Percentiles rank a stretch among this genome's conserved stretches.
phyloP scores from a whole-genome alignment of 2,329 filamentous ascomycete species.

The Botrytis cinerea region DNA sequence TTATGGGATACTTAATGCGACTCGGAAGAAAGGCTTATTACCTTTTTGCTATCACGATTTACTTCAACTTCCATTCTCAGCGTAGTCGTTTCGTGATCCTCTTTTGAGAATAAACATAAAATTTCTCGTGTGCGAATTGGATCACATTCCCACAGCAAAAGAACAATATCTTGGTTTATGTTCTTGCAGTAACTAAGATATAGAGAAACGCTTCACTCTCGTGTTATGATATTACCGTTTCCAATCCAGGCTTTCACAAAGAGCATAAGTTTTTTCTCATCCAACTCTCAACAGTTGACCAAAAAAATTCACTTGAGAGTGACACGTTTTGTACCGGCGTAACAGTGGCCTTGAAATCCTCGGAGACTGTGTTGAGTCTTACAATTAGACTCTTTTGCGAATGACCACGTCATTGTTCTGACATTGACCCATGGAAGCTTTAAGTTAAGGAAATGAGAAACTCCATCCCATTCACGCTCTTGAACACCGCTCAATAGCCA shows the following conservation, averaged over 20 bases:
- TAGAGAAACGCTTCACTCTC: background rate
- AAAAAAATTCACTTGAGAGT: slow-evolving; percentile 47
- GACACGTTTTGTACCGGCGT: slow-evolving; percentile 1
- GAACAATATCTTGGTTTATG: background rate
- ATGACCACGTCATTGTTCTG: no score
- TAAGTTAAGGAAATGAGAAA: background rate
- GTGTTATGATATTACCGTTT: slow-evolving; percentile 27
- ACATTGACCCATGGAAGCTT: background rate
- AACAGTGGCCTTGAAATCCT: background rate
- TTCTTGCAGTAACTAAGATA: background rate
- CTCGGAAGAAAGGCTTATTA: slow-evolving; percentile 43
- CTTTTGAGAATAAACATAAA: slow-evolving; percentile 51
- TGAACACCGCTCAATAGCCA: slow-evolving; percentile 29
- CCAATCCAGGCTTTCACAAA: slow-evolving; percentile 32
- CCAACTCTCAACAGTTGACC: slow-evolving; percentile 42
- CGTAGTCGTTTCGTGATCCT: slow-evolving; percentile 43
- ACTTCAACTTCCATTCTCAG: slow-evolving; percentile 48
- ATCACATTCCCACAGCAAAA: slow-evolving; percentile 23
- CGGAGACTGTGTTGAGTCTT: background rate
- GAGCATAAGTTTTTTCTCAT: slow-evolving; percentile 30
- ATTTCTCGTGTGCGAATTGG: slow-evolving; percentile 45
- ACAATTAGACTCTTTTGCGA: no score
- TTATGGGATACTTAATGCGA: slow-evolving; percentile 51
- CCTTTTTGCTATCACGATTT: background rate
- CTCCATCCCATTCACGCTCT: background rate